Base-by-base conservation (phyloP, 495 filamentous ascomycete species). In the Rhypophila decipiens region DNA sequence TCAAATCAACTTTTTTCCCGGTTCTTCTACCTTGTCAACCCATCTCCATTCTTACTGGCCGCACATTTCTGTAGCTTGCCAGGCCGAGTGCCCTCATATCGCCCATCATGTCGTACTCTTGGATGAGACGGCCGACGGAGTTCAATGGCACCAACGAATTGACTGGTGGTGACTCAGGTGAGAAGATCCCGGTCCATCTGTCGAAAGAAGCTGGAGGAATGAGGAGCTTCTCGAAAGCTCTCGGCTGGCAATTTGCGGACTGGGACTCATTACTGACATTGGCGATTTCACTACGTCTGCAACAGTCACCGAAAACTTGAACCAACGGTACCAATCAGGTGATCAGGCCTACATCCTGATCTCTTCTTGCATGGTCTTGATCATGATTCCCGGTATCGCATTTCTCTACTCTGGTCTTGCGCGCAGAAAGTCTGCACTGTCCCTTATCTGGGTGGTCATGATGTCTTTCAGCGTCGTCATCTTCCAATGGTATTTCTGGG, bases 401-500 rank as follows among this genome's bases (percentile, higher is more conserved):
- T 95, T 97, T 75, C 93, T 97, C 77, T 98, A 98, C 75, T 96
- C 89, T n/a, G 94, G 93, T 57, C 85, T 98, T 19, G 94, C 93
- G 7, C 86, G 94, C 42, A 74, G 93, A 61, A 98, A 98, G 72
- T 96, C 89, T 0, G 93, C 93, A 24, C 75, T 98, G 39, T 96
- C 90, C 23, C 76, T 96, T 49, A 89, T 98, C 69, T 97, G 94
- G 94, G 82, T 94, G 8, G 86, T 84, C 51, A 80, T 97, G 66
- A 89, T 93, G 74, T 88, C 90, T 13, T 82, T 83, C 40, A 90
- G 88, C 24, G 84, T 98, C 41, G 80, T 95, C 18, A 84, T 85
- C 22, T 95, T 97, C 71, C 93, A 97, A 63, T 98, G 93, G 91
- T 98, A 96, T 74, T 96, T 98, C 74, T 97, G 93, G 94, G 93